phyloP scores from a whole-genome alignment of 2,329 filamentous ascomycete species.

The Apiospora koreana region DNA sequence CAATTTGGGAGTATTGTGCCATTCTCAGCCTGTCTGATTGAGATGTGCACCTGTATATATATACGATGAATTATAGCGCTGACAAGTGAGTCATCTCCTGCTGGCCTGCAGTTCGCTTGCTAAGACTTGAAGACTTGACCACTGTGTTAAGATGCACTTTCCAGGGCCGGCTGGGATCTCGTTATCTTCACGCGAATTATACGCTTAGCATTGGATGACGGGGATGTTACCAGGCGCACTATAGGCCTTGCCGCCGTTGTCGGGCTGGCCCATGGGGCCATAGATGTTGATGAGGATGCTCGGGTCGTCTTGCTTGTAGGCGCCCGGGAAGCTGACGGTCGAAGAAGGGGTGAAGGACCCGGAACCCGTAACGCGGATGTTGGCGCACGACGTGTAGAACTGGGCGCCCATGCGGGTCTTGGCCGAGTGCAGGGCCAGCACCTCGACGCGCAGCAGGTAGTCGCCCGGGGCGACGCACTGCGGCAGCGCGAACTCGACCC shows the following conservation, averaged over 20 bases:
- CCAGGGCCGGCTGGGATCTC: background rate
- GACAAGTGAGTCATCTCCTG: background rate
- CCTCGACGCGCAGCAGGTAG: slow-evolving; percentile 57
- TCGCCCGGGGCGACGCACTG: slow-evolving; percentile 52
- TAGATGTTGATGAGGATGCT: slow-evolving; percentile 51
- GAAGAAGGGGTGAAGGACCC: slow-evolving; percentile 36
- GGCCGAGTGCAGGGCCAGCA: slow-evolving; percentile 56
- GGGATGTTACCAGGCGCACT: slow-evolving; percentile 14
- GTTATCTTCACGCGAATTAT: background rate
- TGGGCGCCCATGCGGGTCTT: slow-evolving; percentile 38
- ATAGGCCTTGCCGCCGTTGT: slow-evolving; percentile 43
- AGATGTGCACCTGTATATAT: background rate
- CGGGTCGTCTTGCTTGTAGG: slow-evolving; percentile 44
- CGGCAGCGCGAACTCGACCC: slow-evolving; percentile 51
- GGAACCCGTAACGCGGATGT: slow-evolving; percentile 40
- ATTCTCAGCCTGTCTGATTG: background rate
- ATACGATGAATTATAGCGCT: background rate
- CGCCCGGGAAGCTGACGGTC: slow-evolving; percentile 47
- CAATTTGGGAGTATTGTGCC: background rate
- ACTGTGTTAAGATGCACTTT: background rate
- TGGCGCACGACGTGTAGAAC: slow-evolving; percentile 43
- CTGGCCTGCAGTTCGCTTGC: background rate
- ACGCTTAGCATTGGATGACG: background rate
- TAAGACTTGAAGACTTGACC: background rate
- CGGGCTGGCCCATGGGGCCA: slow-evolving; percentile 40